These are phyloP conservation scores for Pogostemon cablin DNA, from an alignment of 257 asterid species.

Conservation along the genomic window DNA sequence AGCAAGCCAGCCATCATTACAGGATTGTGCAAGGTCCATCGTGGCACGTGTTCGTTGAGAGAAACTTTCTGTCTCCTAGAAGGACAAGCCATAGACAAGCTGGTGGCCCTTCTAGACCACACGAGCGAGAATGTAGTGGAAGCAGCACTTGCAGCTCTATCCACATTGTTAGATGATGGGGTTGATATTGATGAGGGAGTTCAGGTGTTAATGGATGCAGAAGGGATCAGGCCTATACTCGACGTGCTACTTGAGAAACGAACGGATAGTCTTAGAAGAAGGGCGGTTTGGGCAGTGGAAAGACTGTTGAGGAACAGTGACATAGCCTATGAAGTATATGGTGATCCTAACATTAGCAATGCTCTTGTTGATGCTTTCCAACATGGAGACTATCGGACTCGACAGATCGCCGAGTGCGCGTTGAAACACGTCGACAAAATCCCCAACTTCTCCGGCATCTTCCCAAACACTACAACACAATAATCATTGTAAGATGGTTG, in stretches of 20 bases:
- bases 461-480: conserved; percentile 46
- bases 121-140: conserved; percentile 80
- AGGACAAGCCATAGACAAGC: conserved; percentile 82
- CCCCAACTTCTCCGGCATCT: conserved; percentile 88
- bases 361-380: conserved; percentile 94
- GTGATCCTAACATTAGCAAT: conserved; percentile 77
- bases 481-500: conserved; percentile 26
- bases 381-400: conserved; percentile 78
- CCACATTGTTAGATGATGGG: conserved; percentile 80
- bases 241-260: conserved; percentile 77
- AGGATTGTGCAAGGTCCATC: conserved; percentile 73
- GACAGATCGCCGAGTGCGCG: conserved; percentile 93
- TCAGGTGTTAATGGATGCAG: conserved; percentile 62
- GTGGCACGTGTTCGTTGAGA: conserved; percentile 69
- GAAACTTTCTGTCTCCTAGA: conserved; percentile 81
- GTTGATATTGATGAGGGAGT: conserved; percentile 80
- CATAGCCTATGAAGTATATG: conserved; percentile 61
- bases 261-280: conserved; percentile 65
- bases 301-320: conserved; percentile 70
- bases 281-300: conserved; percentile 93
- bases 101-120: conserved; percentile 87
- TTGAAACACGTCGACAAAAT: conserved; percentile 79
- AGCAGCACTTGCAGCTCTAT: conserved; percentile 86
- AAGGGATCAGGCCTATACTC: conserved; percentile 72
- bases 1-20: conserved; percentile 60